Evolutionary conservation across 345 rosid species (phyloP).

Genomic region (Alliaria petiolata): DNA sequence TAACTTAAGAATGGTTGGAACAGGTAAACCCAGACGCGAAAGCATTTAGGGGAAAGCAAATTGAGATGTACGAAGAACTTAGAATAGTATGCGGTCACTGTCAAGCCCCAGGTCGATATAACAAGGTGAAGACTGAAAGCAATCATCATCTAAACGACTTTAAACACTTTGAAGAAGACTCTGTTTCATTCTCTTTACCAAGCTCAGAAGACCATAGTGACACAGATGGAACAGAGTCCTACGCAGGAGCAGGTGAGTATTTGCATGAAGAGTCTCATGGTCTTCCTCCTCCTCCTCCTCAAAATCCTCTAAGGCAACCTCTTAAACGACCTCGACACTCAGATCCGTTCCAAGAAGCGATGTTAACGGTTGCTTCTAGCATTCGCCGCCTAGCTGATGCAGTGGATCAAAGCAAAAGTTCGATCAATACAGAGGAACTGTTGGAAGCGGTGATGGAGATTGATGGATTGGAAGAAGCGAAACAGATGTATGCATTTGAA

Average conservation of each 20-base stretch:
- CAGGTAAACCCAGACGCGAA: conserved; percentile 76
- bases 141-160: conserved; percentile 33
- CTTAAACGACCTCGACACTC: conserved; percentile 51
- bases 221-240: conserved; percentile 85
- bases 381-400: conserved; percentile 73
- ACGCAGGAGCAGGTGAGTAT: conserved; percentile 44
- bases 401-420: conserved; percentile 51
- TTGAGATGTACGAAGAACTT: conserved; percentile 84
- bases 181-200: conserved; percentile 55
- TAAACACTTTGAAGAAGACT: conserved; percentile 63
- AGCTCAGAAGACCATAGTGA: conserved; percentile 64
- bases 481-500: conserved; percentile 89
- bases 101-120: conserved; percentile 67
- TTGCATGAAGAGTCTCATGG: conserved; percentile 55
- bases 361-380: conserved; percentile 72
- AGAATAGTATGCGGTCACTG: conserved; percentile 76
- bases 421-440: conserved; percentile 52
- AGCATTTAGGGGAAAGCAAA: conserved; percentile 76
- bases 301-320: conserved; percentile 52
- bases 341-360: conserved; percentile 67
- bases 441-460: conserved; percentile 79
- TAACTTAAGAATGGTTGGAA: conserved; percentile 17
- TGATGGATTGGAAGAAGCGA: conserved; percentile 83
- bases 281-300: conserved; percentile 33
- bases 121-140: conserved; percentile 58